These are phyloP conservation scores for Venturia asperata DNA, from an alignment of 2,329 filamentous ascomycete species.

Conservation along the genomic window DNA sequence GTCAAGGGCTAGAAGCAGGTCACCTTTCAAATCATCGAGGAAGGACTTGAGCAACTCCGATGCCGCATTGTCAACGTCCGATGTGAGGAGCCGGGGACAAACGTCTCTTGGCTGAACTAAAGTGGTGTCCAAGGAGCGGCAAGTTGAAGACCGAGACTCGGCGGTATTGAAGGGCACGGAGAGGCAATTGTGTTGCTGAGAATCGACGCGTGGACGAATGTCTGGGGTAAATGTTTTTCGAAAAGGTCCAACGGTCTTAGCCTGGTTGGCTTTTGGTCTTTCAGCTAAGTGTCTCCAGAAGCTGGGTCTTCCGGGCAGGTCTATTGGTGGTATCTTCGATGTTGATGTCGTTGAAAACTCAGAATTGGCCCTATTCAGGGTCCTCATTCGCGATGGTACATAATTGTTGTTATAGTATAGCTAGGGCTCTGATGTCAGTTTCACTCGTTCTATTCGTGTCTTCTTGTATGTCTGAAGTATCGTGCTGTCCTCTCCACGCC, in stretches of 20 bases:
- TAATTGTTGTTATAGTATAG: conserved; percentile 2
- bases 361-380: neutral
- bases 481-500: neutral
- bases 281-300: neutral
- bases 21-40: conserved; percentile 11
- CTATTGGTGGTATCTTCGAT: neutral
- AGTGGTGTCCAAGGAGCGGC: neutral
- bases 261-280: neutral
- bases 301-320: neutral
- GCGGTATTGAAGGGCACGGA: neutral
- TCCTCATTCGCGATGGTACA: neutral
- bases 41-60: neutral
- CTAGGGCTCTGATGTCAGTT: neutral
- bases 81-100: neutral
- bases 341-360: neutral
- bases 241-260: neutral
- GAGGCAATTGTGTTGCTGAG: neutral
- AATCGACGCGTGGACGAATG: neutral
- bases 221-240: neutral
- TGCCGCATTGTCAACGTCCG: neutral
- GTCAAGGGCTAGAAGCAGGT: conserved; percentile 6
- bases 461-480: neutral
- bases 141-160: neutral
- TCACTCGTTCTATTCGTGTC: neutral
- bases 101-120: neutral